Evolutionary conservation across 768 basidiomycete genomes (phyloP), one percentile per base, ranked within the genome.

Genomic region (Ramaria rubella): DNA sequence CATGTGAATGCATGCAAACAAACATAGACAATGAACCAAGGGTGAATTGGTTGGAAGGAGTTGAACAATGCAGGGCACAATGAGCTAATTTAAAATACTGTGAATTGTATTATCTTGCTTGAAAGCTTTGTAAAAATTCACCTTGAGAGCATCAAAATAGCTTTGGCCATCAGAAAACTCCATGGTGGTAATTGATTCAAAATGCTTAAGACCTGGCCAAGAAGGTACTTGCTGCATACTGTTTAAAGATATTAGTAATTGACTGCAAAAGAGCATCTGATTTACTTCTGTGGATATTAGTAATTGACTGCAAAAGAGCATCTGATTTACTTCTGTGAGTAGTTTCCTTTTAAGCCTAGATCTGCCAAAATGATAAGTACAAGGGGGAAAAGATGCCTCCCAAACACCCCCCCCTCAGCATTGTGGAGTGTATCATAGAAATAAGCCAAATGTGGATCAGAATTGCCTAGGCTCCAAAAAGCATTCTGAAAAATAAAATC

Each of bases 361-460:
- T 4, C 58, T 58, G 6, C 65, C 59, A 6, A 69, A 59, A 36
- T 63, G 48, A 14, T 61, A 54, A 3, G 26, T 15, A 67, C 40
- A 9, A 64, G 49, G 7, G 15, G 30, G 65, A 62, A 66, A 1
- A 66, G 36, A 61, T 68, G 67, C 45, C 66, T 60, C 1, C 65
- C 65, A 64, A 61, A 65, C 62, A 67, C 65, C 17, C 69, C 68
- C 2, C 63, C 45, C 53, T 65, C 63, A 44, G 62, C 61, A 1
- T 64, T 63, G 45, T 69, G 69, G n/a, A 69, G 60, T 5, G 63
- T 68, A 51, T 70, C 65, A 59, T 70, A 70, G 26, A 60, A 64
- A 54, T 33, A 48, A 30, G 64, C 64, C 8, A 30, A 33, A 46
- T 69, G 68, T 7, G 63, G 62, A 56, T 68, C 62, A 3, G 63